A percentile compares a stretch with the other conserved stretches of the same genome.
phyloP scores from a whole-genome alignment of 768 basidiomycete species.

The Cystobasidium onofrii region DNA sequence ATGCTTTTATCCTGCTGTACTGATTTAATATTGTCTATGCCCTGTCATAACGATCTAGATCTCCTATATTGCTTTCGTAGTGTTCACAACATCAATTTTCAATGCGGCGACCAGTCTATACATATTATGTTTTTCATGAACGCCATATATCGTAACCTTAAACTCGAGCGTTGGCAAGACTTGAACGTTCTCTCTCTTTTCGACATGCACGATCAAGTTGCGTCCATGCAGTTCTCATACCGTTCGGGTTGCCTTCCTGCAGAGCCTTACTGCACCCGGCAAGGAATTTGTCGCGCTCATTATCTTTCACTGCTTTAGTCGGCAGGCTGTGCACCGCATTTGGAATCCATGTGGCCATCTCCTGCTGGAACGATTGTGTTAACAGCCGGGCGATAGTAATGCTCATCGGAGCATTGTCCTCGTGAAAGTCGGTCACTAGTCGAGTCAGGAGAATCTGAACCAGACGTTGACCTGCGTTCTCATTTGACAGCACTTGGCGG shows the following conservation, averaged over 20 bases:
- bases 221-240: not conserved
- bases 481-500: not conserved
- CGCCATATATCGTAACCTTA: no score
- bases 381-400: conserved; percentile 69
- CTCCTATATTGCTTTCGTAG: not conserved
- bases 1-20: not conserved
- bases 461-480: conserved; percentile 62
- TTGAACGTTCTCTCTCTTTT: not conserved
- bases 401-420: conserved; percentile 65
- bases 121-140: no score
- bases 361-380: conserved; percentile 59
- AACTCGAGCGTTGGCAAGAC: not conserved
- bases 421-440: conserved; percentile 76
- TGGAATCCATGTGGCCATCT: conserved; percentile 65
- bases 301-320: conserved; percentile 43
- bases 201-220: not conserved
- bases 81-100: not conserved
- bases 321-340: conserved; percentile 63
- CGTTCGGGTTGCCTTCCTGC: conserved; percentile 53
- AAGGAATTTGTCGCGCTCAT: conserved; percentile 65
- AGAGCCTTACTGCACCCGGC: conserved; percentile 61
- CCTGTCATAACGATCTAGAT: not conserved
- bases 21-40: not conserved
- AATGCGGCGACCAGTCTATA: no score
- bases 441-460: conserved; percentile 64